Evolutionary conservation across 495 filamentous ascomycete genomes (phyloP), one percentile per base, ranked within the genome.

Genomic region (Aspergillus affinis): DNA sequence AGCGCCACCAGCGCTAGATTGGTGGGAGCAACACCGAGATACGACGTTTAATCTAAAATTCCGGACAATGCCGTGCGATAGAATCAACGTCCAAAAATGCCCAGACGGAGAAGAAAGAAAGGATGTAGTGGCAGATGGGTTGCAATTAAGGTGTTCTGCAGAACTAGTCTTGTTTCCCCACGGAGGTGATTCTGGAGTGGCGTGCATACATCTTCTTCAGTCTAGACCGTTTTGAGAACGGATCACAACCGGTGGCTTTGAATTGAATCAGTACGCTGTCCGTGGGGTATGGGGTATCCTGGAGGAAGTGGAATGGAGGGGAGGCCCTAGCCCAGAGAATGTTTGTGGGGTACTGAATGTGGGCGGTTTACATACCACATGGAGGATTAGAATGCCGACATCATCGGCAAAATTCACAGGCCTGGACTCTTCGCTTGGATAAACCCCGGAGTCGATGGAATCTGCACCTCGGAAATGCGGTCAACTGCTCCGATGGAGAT

Each of bases 151-250:
- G 53, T 36, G 29, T 55, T 57, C 54, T 57, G 54, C 54, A 48
- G 54, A 13, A 30, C 54, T 49, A 48, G 54, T 17, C 54, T 57
- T 10, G 12, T 57, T 57, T 57, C 44, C 53, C 54, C 54, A 57
- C 54, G 54, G 54, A 57, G 54, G 15, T 20, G n/a, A 48, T 49
- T n/a, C 47, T 49, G 18, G 47, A 19, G 47, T 19, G 7, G 19
- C 47, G 19, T 21, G 13, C 36, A 41, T 41, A 4, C 36, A 41
- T 41, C 29, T 32, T 41, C 36, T 8, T 41, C 36, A 41, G 36
- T 41, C 36, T 41, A 41, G 36, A 12, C 13, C 36, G 13, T 15
- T 41, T 41, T 41, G 10, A 41, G 36, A 41, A 41, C 36, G 36
- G 36, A 41, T 12, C 12, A 41, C 8, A 41, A 41, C 36, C 36